Percentiles rank a stretch among this genome's conserved stretches.
Evolutionary conservation across 140 eudicot genomes (phyloP).

Genomic region (Cichorium intybus): DNA sequence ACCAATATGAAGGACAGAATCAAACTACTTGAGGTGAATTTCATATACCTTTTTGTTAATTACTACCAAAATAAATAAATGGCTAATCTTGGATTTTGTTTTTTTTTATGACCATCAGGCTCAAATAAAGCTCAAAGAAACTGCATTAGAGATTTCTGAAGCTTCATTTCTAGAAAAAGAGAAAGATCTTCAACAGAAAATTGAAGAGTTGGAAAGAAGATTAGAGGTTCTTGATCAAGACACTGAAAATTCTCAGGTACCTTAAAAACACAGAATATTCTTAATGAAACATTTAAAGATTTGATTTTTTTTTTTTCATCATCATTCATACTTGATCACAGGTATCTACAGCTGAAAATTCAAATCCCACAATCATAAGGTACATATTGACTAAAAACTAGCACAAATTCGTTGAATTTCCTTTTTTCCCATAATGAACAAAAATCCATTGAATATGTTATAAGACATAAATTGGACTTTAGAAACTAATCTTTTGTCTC

Average conservation of each 20-base stretch:
- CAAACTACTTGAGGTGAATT: slow-evolving; percentile 67
- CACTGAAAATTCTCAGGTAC: slow-evolving; percentile 34
- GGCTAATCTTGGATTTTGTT: too few species aligned
- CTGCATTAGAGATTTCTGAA: slow-evolving; percentile 57
- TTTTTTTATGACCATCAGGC: slow-evolving; percentile 37
- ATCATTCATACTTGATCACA: slow-evolving; percentile 23
- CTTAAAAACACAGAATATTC: background rate
- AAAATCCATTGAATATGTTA: background rate
- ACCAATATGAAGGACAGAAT: slow-evolving; percentile 62
- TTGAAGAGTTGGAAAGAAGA: slow-evolving; percentile 60
- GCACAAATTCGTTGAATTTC: too few species aligned
- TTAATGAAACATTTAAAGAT: background rate
- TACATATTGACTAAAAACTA: too few species aligned
- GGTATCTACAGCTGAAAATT: slow-evolving; percentile 35
- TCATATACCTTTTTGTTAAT: background rate
- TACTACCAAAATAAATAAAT: too few species aligned
- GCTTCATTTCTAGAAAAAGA: slow-evolving; percentile 75
- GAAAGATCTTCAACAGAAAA: slow-evolving; percentile 62
- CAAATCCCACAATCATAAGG: slow-evolving; percentile 11
- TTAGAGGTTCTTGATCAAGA: slow-evolving; percentile 46
- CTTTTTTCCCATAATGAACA: background rate
- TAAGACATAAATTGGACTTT: background rate
- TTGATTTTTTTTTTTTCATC: background rate
- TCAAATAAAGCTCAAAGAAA: slow-evolving; percentile 72
- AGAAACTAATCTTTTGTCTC: slow-evolving; percentile 17